phyloP scores from a whole-genome alignment of 495 filamentous ascomycete genomes.

The Achaetomiella virescens region DNA sequence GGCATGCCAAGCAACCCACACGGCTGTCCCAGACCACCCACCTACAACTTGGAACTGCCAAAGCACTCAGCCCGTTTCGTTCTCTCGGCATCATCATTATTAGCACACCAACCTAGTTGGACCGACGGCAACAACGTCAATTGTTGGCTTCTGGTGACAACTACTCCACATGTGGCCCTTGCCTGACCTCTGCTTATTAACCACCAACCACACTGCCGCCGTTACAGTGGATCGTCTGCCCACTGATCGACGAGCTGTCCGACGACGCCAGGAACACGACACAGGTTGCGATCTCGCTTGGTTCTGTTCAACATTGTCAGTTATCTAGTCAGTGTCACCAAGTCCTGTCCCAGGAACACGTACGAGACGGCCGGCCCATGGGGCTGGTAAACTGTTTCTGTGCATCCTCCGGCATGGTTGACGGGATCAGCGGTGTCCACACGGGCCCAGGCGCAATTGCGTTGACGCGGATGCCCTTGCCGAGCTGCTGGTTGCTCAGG shows the following conservation, averaged over 20 bases:
- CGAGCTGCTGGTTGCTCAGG: constrained; percentile 67
- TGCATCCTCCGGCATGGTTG: constrained; percentile 66
- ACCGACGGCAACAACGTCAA: too few species aligned
- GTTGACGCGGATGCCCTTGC: constrained; percentile 74
- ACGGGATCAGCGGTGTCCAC: constrained; percentile 78
- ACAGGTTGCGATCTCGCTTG: constrained; percentile 72
- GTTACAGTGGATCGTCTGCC: constrained; percentile 63
- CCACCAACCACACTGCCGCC: constrained; percentile 59
- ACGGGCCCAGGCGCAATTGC: constrained; percentile 73
- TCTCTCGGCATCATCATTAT: too few species aligned
- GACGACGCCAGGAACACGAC: constrained; percentile 78
- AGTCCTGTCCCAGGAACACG: too few species aligned
- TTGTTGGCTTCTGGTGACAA: too few species aligned
- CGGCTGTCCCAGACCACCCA: too few species aligned
- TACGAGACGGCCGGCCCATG: constrained; percentile 63
- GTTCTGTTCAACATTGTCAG: constrained; percentile 41
- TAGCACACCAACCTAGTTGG: too few species aligned
- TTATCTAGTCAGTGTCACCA: too few species aligned
- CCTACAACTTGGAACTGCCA: too few species aligned
- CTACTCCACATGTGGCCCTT: too few species aligned
- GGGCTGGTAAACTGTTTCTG: constrained; percentile 70
- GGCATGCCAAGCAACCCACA: too few species aligned
- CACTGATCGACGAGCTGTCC: constrained; percentile 63
- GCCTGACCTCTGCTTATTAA: constrained; percentile 30
- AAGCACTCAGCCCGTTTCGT: too few species aligned